Base-by-base conservation (phyloP, 331 rosid species). In the Quercus lobata region DNA sequence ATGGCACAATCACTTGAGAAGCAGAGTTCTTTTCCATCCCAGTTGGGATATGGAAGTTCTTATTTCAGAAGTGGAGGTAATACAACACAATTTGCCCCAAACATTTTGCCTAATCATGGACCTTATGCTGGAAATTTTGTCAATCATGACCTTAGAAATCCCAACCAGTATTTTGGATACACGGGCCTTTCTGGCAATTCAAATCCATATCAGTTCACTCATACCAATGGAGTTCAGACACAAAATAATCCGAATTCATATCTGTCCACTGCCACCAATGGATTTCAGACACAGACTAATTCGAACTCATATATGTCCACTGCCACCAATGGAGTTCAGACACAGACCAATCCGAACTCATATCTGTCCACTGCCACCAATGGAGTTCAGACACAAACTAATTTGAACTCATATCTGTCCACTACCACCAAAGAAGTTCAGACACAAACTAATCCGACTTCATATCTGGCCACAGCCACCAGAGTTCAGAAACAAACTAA, bases 81-180 rank as follows among this genome's bases (percentile, higher is more conserved):
- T 72, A 34, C 11, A 61, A 61, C 57, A 5, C 68, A 57, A 77
- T 53, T 30, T 19, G 24, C 21, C 5, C 80, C 79, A 41, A 72
- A 76, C 52, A 18, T 79, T 76, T 18, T 17, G 12, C 58, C 32
- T 58, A 37, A 55, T 57, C 32, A 75, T 6, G 7, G 9, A 7
- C 29, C 15, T 8, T 49, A 30, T 77, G 44, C 24, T 7, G 56
- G 41, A 34, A 22, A 80, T 66, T 58, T 56, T 52, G 46, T 25
- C 61, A 73, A 62, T 37, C 61, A 34, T 65, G 81, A 77, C 54
- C 37, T n/a, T 55, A 53, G 66, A 65, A 61, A 9, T 15, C 72
- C 77, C 32, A 32, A 44, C 69, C 52, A 4, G 5, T 52, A 74
- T 35, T 55, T 69, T 27, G 61, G 68, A 24, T 55, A 44, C 27